Base-by-base conservation (phyloP, 73 alveolate species). In the Paramecium bursaria region DNA sequence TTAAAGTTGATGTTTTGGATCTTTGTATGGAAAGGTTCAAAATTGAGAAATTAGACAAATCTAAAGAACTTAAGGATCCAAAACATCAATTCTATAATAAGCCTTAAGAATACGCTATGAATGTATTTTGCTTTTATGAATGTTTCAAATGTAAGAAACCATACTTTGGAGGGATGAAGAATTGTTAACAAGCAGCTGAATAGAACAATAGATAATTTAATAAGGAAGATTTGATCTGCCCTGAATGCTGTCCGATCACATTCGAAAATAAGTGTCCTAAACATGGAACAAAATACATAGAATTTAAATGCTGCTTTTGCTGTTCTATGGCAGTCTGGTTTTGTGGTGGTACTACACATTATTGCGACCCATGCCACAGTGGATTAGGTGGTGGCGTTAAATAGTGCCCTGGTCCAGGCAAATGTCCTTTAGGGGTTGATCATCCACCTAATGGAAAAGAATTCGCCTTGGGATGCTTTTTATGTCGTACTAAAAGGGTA, bases 381-480 rank as follows among this genome's bases (percentile, higher is more conserved):
- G 86, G 96, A 95, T 98, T 15, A 94, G 94, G 75, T 97, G 94
- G 77, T 87, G 90, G n/a, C 50, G 96, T 42, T 86, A 92, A 74
- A 86, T 92, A 86, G 77, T 94, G 74, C 87, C 87, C 86, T 33
- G 97, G 98, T 5, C 23, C 27, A 27, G 88, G 87, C 33, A 74
- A 73, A 52, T 94, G 96, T 60, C 98, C 96, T 7, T 91, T 91
- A 73, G 91, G 95, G 90, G 88, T 91, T 53, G 91, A 89, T 50
- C 99, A 97, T 86, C 97, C 97, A 13, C 98, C 97, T 10, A 97
- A 96, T 76, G 99, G 99, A 46, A 95, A 97, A 73, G 99, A 97
- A 86, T 88, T 77, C 82, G 98, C 98, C 27, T 85, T 97, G 17
- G 99, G 99, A 31, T 97, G 99, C 51, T 54, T 82, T 39, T 44